Base-by-base conservation (phyloP, 139 green algal genomes). In the Gonium pectorale region DNA sequence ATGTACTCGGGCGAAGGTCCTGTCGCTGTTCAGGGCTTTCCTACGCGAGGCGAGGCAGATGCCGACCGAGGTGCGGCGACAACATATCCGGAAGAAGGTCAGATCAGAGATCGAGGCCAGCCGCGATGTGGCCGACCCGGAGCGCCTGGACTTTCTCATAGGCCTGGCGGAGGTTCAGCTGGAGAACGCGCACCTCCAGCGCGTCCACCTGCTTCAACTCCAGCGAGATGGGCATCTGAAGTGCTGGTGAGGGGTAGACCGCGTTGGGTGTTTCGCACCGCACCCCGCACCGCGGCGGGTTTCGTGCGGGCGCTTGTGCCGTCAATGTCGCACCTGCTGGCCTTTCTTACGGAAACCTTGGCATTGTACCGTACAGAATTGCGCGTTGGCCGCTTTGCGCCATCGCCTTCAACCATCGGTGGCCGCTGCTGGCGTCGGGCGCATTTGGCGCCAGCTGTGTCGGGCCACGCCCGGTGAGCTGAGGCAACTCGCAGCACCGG, bases 11-110 rank as follows among this genome's bases (percentile, higher is more conserved):
- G 37, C 13, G 5, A 56, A 40, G 21, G 78, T 77, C 24, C 43
- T 77, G 5, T 54, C 66, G 62, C 49, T 68, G 1, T 78, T 69
- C 64, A 52, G 80, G 19, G 27, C 37, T 0, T 63, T 86, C 7
- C 51, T 86, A 35, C 44, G 80, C 8, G 80, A 86, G 46, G 80
- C 80, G 1, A 51, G 67, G 8, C 68, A 77, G 38, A 77, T 77
- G 68, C 68, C 68, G 1, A 77, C 68, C 1, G 68, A 72, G 66
- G 35, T 51, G 21, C 66, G 66, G 11, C 7, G 64, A 7, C 46
- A 3, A 37, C 35, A 68, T 15, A 33, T 64, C 31, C 46, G 46
- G 15, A 63, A 44, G 4, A 77, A 82, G 60, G 82, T 75, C 7
- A 24, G 71, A 9, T 29, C 62, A 0, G 77, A 84, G 62, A 26